A percentile compares a stretch with the other conserved stretches of the same genome.
phyloP scores from a whole-genome alignment of 306 rosid species.

The Argentina anserina region DNA sequence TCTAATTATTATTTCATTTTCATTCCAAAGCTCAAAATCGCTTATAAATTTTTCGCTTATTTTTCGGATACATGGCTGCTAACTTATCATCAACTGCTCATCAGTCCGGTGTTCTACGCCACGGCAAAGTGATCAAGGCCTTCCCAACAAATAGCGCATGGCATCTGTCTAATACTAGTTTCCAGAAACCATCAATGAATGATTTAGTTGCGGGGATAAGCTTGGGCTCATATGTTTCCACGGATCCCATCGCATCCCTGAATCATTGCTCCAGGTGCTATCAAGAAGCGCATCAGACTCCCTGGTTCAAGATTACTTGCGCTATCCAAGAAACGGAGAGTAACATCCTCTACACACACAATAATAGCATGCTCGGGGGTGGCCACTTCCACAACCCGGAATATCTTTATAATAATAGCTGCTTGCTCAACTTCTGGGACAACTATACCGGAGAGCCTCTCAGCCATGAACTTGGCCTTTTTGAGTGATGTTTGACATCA shows the following conservation, averaged over 20 bases:
- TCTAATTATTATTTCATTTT: neutral
- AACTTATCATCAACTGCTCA: neutral
- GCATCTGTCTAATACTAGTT: neutral
- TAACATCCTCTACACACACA: neutral
- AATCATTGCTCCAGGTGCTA: too few relatives aligned
- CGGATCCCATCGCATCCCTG: neutral
- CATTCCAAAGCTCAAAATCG: too few relatives aligned
- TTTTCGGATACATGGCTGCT: too few relatives aligned
- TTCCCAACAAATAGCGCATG: neutral
- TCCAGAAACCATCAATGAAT: neutral
- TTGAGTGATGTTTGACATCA: neutral
- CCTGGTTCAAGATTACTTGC: neutral
- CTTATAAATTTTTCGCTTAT: too few relatives aligned
- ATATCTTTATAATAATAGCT: neutral
- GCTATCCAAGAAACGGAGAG: neutral
- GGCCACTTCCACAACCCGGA: neutral
- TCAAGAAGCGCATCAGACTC: neutral
- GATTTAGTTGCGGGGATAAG: neutral
- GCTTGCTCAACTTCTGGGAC: neutral
- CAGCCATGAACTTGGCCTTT: neutral
- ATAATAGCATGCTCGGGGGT: neutral
- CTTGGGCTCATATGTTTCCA: neutral
- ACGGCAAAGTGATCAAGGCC: neutral
- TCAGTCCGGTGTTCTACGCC: neutral
- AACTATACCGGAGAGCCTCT: neutral